Evolutionary conservation across 73 alveolate species (phyloP).

Genomic region (Breviolum minutum): DNA sequence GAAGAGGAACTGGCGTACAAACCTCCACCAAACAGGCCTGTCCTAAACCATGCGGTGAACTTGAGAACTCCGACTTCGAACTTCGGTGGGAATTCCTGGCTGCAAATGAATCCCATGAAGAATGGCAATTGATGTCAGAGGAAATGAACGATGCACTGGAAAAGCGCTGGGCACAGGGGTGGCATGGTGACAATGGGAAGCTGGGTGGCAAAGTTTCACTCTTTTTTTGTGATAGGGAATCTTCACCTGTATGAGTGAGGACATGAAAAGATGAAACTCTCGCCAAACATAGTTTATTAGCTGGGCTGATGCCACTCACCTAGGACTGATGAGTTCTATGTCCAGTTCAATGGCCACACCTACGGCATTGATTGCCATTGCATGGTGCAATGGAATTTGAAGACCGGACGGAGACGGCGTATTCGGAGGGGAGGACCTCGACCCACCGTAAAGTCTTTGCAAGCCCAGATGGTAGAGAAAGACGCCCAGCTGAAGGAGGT

Average conservation of each 20-base stretch:
- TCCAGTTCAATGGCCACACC: not conserved
- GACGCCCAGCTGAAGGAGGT: not conserved
- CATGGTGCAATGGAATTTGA: conserved; percentile 48
- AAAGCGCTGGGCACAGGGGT: conserved; percentile 46
- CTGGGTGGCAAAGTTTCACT: too few species aligned
- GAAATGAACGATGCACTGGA: conserved; percentile 50
- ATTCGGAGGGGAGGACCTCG: conserved; percentile 6
- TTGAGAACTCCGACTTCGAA: not conserved
- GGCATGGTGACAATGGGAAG: conserved; percentile 8
- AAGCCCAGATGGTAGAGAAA: not conserved
- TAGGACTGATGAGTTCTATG: not conserved
- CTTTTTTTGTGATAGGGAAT: too few species aligned
- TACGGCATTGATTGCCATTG: not conserved
- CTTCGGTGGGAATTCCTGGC: conserved; percentile 66
- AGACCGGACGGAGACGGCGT: conserved; percentile 37
- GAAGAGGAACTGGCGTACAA: too few species aligned
- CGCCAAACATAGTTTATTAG: too few species aligned
- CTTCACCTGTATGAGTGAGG: too few species aligned
- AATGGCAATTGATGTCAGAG: conserved; percentile 12
- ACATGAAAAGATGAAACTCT: too few species aligned
- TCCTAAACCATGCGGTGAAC: not conserved
- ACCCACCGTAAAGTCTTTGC: not conserved
- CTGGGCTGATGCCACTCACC: too few species aligned
- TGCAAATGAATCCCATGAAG: not conserved
- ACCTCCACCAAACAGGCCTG: too few species aligned